These are phyloP conservation scores for Boechera divaricarpa DNA, from an alignment of 345 rosid species.

Conservation along the genomic window DNA sequence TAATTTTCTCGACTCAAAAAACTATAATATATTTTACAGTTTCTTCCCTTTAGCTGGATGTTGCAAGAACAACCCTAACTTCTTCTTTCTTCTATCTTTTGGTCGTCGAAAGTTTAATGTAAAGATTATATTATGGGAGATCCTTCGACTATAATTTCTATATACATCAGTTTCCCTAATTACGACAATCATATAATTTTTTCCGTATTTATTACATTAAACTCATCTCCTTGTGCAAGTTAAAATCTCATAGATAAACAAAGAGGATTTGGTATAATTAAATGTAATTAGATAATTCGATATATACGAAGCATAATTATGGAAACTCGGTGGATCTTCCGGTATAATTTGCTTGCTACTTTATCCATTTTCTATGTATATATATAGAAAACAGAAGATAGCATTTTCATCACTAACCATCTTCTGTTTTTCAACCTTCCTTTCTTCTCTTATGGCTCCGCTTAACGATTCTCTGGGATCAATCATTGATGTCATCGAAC, in stretches of 20 bases:
- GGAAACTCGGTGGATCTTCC: slow-evolving; percentile 19
- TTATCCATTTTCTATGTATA: slow-evolving; percentile 3
- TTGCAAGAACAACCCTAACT: slow-evolving; percentile 23
- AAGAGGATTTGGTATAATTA: neutral
- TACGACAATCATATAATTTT: neutral
- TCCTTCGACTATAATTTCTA: neutral
- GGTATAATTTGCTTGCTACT: neutral
- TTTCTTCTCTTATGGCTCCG: slow-evolving; percentile 60
- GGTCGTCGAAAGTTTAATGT: neutral
- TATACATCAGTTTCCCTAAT: neutral
- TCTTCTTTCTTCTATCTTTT: slow-evolving; percentile 1
- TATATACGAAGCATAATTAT: slow-evolving; percentile 15
- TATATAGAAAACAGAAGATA: slow-evolving; percentile 17
- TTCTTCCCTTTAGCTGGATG: neutral
- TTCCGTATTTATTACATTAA: slow-evolving; percentile 10
- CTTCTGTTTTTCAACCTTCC: neutral
- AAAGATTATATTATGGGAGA: slow-evolving; percentile 5
- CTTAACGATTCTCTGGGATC: slow-evolving; percentile 52
- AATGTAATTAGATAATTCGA: slow-evolving; percentile 14
- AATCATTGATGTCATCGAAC: slow-evolving; percentile 14
- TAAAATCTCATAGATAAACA: slow-evolving; percentile 1
- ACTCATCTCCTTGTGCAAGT: slow-evolving; percentile 8
- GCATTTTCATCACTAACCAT: slow-evolving; percentile 4
- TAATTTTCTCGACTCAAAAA: neutral
- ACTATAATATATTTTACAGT: neutral